Base-by-base conservation (phyloP, 2,329 filamentous ascomycete species). In the Fusarium pseudocircinatum region DNA sequence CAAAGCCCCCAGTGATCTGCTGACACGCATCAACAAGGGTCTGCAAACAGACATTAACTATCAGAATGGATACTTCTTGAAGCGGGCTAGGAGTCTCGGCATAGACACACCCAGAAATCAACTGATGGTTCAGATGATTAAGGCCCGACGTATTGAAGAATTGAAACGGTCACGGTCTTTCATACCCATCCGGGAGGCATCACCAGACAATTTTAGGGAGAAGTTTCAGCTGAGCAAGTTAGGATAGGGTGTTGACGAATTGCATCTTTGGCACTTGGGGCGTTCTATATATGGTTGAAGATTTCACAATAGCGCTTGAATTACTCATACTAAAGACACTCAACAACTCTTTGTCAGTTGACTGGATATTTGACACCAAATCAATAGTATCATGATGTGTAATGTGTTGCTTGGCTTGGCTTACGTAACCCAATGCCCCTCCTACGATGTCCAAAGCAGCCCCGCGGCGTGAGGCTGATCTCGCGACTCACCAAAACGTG, bases 31-130 rank as follows among this genome's bases (percentile, higher is more conserved):
- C 18, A 83, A 89, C 16, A 80, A 82, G 2, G 92, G 93, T 3
- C 83, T 84, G 69, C 83, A 86, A 65, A 94, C 94, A 0, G 94
- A 97, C 77, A 89, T 98, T 44, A 90, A 95, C 50, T 97, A 92
- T 78, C 88, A 96, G 75, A 98, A 97, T 80, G 96, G 95, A 2
- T 99, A 96, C 83, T 92, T 99, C 67, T 87, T 97, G 37, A 87
- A 85, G 57, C 88, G 92, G 44, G 96, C 93, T 1, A 87, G 89
- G 75, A 89, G 93, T 79, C 77, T 95, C 68, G 93, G 94, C 4
- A 85, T 97, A n/a, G 85, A 89, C 57, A 91, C 91, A 77, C 89
- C 90, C 16, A 85, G 92, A 69, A 96, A 97, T 79, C 91, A 91
- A 76, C 88, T 93, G 85, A 84, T 97, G 46, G 84, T 92, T 80